A percentile compares a stretch with the other conserved stretches of the same genome.
Conservation (phyloP, 352 stramenopile species). For the Plasmopara viticola region DNA sequence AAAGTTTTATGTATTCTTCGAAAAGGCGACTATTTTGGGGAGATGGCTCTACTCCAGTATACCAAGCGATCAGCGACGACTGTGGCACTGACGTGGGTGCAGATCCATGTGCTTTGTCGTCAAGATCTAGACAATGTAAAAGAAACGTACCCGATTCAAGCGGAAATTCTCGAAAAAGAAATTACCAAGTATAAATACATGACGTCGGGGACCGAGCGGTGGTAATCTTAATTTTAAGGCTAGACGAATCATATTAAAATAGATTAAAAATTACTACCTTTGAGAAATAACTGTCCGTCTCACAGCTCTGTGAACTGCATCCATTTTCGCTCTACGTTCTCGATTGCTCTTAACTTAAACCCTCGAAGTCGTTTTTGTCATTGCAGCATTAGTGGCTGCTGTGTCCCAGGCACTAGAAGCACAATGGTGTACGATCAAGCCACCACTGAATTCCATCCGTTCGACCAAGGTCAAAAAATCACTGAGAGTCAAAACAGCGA, state of each 20-base stretch:
- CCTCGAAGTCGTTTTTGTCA: background rate
- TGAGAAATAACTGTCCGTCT: background rate
- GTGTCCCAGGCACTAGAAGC: background rate
- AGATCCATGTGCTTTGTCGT: conserved; percentile 62
- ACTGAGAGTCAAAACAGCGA: conserved; percentile 6
- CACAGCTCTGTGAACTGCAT: background rate
- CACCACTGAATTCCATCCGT: background rate
- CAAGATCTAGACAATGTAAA: conserved; percentile 56
- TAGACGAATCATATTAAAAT: background rate
- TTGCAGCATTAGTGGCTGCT: background rate
- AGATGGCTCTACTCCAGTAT: conserved; percentile 62
- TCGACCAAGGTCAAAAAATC: conserved; percentile 1
- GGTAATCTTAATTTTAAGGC: no score
- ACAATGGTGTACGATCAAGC: conserved; percentile 1
- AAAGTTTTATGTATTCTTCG: conserved; percentile 61
- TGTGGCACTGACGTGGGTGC: conserved; percentile 61
- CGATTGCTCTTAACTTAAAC: background rate
- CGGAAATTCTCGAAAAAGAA: conserved; percentile 52
- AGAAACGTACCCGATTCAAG: conserved; percentile 49
- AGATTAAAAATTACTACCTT: background rate
- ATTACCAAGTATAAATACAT: conserved; percentile 68
- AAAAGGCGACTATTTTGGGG: conserved; percentile 69
- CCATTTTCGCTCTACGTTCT: background rate
- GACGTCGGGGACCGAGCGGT: conserved; percentile 42
- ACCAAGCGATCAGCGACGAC: conserved; percentile 56